Evolutionary conservation across 2,329 filamentous ascomycete genomes (phyloP).

Genomic region (Penicillium sp.): DNA sequence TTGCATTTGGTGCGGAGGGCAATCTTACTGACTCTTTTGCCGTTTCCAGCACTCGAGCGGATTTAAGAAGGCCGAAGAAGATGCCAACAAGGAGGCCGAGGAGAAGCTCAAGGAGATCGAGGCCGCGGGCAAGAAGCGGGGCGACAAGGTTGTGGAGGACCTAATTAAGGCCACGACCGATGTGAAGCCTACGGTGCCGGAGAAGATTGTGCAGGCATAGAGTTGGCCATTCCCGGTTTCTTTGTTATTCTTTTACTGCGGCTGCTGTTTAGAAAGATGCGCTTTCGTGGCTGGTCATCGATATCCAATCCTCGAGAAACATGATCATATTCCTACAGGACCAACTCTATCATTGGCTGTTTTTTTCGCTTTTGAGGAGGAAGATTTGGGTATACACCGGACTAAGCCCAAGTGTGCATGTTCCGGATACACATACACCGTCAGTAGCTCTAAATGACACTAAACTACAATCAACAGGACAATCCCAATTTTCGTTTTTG

Average conservation of each 20-base stretch:
- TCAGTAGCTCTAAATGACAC: neutral
- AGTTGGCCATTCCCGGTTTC: constrained; percentile 18
- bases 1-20: neutral
- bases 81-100: constrained; percentile 80
- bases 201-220: constrained; percentile 45
- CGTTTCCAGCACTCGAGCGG: constrained; percentile 77
- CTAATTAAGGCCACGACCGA: constrained; percentile 83
- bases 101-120: constrained; percentile 80
- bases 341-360: neutral
- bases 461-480: too few species aligned
- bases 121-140: constrained; percentile 74
- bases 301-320: constrained; percentile 28
- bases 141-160: constrained; percentile 77
- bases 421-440: neutral
- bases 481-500: too few species aligned
- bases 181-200: constrained; percentile 71
- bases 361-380: neutral
- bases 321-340: constrained; percentile 9
- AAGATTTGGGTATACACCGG: neutral
- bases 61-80: constrained; percentile 78
- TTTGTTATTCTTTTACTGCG: constrained; percentile 16
- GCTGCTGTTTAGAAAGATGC: constrained; percentile 20
- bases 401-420: neutral
- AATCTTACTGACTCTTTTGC: neutral
- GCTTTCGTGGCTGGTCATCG: constrained; percentile 26